A percentile compares a stretch with the other conserved stretches of the same genome.
Conservation (phyloP, 192 early-diverging fungal species). For the Glomus cerebriforme region DNA sequence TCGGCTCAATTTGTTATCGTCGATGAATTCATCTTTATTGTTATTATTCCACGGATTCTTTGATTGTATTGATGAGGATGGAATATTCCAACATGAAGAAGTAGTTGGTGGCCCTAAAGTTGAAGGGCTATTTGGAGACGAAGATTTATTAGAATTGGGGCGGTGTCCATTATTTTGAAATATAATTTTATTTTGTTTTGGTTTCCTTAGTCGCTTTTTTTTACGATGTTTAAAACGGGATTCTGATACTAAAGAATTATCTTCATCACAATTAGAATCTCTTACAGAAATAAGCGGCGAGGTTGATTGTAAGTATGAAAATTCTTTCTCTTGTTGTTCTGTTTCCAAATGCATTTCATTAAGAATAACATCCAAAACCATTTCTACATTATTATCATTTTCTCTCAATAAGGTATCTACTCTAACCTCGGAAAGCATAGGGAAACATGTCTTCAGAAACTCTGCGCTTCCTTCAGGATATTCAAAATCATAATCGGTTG, state of each 20-base stretch:
- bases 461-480: neutral
- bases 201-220: slow-evolving; percentile 15
- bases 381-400: slow-evolving; percentile 17
- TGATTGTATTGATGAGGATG: neutral
- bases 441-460: slow-evolving; percentile 21
- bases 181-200: neutral
- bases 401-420: neutral
- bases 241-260: neutral
- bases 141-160: neutral
- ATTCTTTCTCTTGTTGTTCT: neutral
- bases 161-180: neutral
- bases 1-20: slow-evolving; percentile 34
- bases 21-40: slow-evolving; percentile 29
- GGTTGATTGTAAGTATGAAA: neutral
- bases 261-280: neutral
- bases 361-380: neutral
- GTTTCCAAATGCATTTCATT: neutral
- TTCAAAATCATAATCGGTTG: neutral
- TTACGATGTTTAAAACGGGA: slow-evolving; percentile 16
- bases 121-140: neutral
- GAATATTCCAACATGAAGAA: neutral
- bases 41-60: neutral
- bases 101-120: neutral
- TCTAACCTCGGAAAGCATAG: neutral
- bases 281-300: neutral